phyloP scores from a whole-genome alignment of 768 basidiomycete genomes.

The Butyriboletus loyo region DNA sequence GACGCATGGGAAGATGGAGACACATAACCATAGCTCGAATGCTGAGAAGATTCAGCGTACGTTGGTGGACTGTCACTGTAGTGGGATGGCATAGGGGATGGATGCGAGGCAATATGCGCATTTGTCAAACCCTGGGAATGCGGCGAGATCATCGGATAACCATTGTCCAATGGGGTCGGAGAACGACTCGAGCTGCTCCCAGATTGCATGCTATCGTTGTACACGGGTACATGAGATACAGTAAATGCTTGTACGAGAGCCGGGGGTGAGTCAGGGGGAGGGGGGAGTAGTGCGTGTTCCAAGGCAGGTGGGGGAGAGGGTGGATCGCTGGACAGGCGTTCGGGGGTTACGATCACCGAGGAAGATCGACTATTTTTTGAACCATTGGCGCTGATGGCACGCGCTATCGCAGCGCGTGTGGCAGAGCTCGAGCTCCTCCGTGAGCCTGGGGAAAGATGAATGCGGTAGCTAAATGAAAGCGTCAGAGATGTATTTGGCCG shows the following conservation, averaged over 20 bases:
- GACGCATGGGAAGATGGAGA: constrained; percentile 25
- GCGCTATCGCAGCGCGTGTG: constrained; percentile 56
- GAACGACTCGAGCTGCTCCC: constrained; percentile 40
- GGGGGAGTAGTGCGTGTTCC: constrained; percentile 39
- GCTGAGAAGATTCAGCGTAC: constrained; percentile 31
- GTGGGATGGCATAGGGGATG: constrained; percentile 29
- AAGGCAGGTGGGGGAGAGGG: constrained; percentile 42
- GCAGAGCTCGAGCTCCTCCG: constrained; percentile 56
- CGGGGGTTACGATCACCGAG: constrained; percentile 23
- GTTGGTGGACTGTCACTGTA: constrained; percentile 30
- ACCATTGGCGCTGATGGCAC: constrained; percentile 33
- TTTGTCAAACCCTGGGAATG: constrained; percentile 37
- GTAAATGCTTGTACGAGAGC: constrained; percentile 46
- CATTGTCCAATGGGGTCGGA: constrained; percentile 43
- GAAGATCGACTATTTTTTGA: constrained; percentile 26
- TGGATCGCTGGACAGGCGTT: constrained; percentile 24
- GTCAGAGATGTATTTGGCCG: constrained; percentile 5
- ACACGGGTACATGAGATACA: constrained; percentile 18
- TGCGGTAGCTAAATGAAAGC: constrained; percentile 57
- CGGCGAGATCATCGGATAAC: constrained; percentile 39
- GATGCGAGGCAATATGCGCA: constrained; percentile 30
- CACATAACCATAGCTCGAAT: constrained; percentile 30
- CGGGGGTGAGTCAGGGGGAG: constrained; percentile 56
- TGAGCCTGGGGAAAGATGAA: constrained; percentile 78
- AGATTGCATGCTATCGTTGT: constrained; percentile 29